Evolutionary conservation across 2,329 filamentous ascomycete species (phyloP), one percentile per base, ranked within the genome.

Genomic region (Hymenotorrendiella dingleyae): DNA sequence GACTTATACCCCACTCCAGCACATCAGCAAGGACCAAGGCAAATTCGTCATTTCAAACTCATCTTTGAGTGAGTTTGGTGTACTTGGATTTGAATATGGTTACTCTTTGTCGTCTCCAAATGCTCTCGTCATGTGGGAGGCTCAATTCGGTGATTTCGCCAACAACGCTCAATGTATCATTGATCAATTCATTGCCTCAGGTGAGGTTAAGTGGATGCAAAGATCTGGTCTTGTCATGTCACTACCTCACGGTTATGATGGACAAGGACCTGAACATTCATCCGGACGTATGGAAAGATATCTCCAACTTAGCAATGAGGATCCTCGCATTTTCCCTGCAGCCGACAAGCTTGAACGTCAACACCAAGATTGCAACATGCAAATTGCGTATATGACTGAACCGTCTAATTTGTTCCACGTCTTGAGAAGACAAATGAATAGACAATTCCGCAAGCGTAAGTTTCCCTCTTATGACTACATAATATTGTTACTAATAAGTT

Each of bases 281-380:
- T 98, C 93, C 48, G 93, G 88, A 46, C 86, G 93, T 66, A 86
- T 98, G 69, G 93, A 98, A 73, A 86, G 93, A 60, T 98, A 94
- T 71, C 77, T 98, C 52, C 93, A 97, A 69, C 82, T 98, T 47
- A 93, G 85, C 70, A 97, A 97, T 69, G 93, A 98, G 67, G 93
- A 98, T 62, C 90, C 93, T 43, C 86, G 93, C 52, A 78, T 93
- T 59, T 98, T 89, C 82, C 93, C 93, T 40, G 75, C 80, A 2
- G 73, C 78, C 23, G 89, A 95, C 54, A 96, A 93, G 74, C 80
- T 97, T 48, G 83, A 94, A 42, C 88, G 93, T 56, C 93, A 97
- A 69, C 93, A 98, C 73, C 93, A 98, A 72, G 93, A 98, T 71
- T 95, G 89, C 76, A 98, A 98, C 73, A 94, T 98, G 82, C 93